phyloP scores from a whole-genome alignment of 768 basidiomycete species.

The Xanthoconium stramineum region DNA sequence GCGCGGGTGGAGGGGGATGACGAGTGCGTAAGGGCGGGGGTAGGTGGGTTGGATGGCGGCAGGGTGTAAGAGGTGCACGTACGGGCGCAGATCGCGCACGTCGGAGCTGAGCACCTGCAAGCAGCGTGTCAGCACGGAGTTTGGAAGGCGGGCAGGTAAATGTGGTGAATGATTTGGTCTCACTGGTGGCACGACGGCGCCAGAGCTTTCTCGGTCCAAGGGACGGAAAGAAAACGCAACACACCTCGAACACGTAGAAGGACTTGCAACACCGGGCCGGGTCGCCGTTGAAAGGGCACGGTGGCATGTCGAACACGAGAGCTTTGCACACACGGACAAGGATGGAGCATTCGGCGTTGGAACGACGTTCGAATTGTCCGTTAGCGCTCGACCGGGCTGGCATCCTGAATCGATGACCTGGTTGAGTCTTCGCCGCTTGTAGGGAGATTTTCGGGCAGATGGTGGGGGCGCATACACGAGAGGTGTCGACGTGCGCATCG shows the following conservation, averaged over 20 bases:
- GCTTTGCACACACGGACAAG: conserved; percentile 9
- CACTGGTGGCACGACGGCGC: not conserved
- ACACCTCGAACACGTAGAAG: conserved; percentile 23
- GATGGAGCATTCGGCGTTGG: not conserved
- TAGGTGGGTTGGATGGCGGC: conserved; percentile 34
- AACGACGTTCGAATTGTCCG: conserved; percentile 20
- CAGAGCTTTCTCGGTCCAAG: not conserved
- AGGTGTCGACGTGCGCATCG: conserved; percentile 18
- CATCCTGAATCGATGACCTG: conserved; percentile 13
- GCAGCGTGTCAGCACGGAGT: conserved; percentile 4
- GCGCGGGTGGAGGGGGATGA: conserved; percentile 24
- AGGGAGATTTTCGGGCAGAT: conserved; percentile 14
- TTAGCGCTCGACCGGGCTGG: conserved; percentile 12
- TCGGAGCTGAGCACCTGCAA: conserved; percentile 32
- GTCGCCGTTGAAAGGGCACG: conserved; percentile 22
- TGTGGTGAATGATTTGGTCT: too few species aligned
- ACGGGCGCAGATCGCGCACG: conserved; percentile 36
- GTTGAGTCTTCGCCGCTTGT: conserved; percentile 29
- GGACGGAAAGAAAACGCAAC: not conserved
- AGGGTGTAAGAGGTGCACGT: conserved; percentile 35
- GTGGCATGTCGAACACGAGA: conserved; percentile 31
- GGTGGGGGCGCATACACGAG: conserved; percentile 10
- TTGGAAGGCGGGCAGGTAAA: not conserved
- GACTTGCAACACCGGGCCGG: conserved; percentile 13
- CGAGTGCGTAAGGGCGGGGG: conserved; percentile 35